Conservation (phyloP, 2,329 filamentous ascomycete genomes). For the Rugonectria rugulosa region DNA sequence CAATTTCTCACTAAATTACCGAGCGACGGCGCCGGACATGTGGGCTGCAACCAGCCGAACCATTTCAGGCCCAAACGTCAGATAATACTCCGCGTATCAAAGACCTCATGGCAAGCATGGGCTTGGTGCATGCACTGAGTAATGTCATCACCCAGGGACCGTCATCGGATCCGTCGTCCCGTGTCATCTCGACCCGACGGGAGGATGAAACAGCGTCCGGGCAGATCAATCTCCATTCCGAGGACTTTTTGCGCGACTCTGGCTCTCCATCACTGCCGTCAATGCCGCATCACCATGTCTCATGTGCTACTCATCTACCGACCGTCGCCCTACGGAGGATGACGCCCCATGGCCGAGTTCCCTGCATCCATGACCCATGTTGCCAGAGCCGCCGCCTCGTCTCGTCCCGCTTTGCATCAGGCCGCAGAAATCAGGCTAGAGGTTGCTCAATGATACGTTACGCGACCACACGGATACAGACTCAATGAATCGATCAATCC, state of each 20-base stretch:
- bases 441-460: conserved; percentile 19
- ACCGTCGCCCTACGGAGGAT: neutral
- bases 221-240: conserved; percentile 5
- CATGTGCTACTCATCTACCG: conserved; percentile 8
- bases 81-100: conserved; percentile 3
- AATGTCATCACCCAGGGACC: neutral
- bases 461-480: neutral
- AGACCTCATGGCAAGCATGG: no score
- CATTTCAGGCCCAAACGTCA: neutral
- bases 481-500: neutral
- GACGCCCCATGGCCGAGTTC: conserved; percentile 1
- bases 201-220: neutral
- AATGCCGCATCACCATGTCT: neutral
- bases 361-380: no score
- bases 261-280: neutral
- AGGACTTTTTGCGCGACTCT: neutral
- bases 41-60: neutral
- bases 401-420: neutral
- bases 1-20: neutral
- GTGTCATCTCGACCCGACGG: conserved; percentile 1
- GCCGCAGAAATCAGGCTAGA: conserved; percentile 9
- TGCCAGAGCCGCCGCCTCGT: neutral
- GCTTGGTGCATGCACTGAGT: no score
- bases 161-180: conserved; percentile 9
- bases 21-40: neutral